Percentiles rank a stretch among this genome's conserved stretches.
Evolutionary conservation across 345 rosid species (phyloP).

Genomic region (Pseudoturritis turrita): DNA sequence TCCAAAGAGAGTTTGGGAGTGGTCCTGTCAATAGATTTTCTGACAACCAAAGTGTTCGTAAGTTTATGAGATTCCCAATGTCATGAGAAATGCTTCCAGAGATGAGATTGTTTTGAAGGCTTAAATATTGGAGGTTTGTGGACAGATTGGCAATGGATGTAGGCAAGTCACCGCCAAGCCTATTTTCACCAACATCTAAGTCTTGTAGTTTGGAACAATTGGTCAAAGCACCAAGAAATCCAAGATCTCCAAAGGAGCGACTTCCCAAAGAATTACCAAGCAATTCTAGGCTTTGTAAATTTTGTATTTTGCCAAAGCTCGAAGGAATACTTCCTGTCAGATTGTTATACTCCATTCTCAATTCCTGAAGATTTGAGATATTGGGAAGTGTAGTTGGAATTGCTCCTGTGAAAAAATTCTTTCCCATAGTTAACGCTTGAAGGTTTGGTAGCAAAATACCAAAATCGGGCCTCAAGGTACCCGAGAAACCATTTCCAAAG

Average conservation of each 20-base stretch:
- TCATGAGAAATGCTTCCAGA: background rate
- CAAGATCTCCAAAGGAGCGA: background rate
- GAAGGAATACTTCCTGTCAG: background rate
- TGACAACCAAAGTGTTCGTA: accelerated
- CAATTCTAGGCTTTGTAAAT: accelerated
- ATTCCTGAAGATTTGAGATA: background rate
- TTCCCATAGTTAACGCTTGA: accelerated
- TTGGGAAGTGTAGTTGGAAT: background rate
- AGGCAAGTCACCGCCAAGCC: background rate
- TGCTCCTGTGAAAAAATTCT: background rate
- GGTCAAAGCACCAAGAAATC: background rate
- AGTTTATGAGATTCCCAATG: background rate
- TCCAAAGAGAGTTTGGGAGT: background rate
- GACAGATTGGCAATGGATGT: background rate
- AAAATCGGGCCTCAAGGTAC: background rate
- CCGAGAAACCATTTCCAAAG: background rate
- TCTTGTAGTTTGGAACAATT: background rate
- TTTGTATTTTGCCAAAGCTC: background rate
- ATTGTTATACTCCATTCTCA: background rate
- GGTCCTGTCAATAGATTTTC: background rate
- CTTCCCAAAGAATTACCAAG: background rate
- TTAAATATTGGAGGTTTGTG: accelerated
- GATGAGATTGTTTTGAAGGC: background rate
- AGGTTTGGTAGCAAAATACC: background rate
- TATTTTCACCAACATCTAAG: accelerated